Evolutionary conservation across 2,329 filamentous ascomycete genomes (phyloP), one percentile per base, ranked within the genome.

Genomic region (Zymoseptoria tritici): DNA sequence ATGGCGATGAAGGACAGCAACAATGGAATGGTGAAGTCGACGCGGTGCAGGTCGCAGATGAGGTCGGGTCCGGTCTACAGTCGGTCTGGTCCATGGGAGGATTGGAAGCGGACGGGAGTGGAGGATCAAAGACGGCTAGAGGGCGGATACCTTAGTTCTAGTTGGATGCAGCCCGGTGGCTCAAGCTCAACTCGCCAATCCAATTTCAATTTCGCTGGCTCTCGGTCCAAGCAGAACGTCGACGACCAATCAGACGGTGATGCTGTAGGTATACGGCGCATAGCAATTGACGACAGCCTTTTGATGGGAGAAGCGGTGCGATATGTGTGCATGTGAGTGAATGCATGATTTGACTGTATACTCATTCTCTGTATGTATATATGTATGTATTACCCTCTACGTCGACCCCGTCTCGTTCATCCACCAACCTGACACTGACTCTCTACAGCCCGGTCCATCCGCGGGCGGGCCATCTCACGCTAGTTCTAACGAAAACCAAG

Each of bases 11-110:
- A 54, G 4, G 26, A 20, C n/a, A 26, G 9, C 16, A 9, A 55
- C 24, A 20, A 21, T 1, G 53, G 26, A 9, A 24, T 19, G 56
- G 26, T 21, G n/a, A 50, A 24, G 31, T 51, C 16, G 22, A 55
- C 22, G 36, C 22, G 36, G 22, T 54, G 52, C 19, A 46, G 57
- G 57, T 54, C 57, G 52, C 52, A 24, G 57, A 55, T 58, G 57
- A 58, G 57, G 57, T 58, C 57, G 36, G 36, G 36, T 46, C 16
- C 13, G 36, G 36, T n/a, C 13, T 46, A 11, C 36, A n/a, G 36
- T 46, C 36, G 26, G 26, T 29, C 26, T 29, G 26, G 8, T 29
- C 26, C 9, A 9, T 29, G 26, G 26, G 26, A 29, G 26, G 26
- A 46, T 7, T 46, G 36, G 13, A 46, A 11, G 36, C 36, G 36